Conservation (phyloP, 441 rosid genomes). For the Populus hybrid region DNA sequence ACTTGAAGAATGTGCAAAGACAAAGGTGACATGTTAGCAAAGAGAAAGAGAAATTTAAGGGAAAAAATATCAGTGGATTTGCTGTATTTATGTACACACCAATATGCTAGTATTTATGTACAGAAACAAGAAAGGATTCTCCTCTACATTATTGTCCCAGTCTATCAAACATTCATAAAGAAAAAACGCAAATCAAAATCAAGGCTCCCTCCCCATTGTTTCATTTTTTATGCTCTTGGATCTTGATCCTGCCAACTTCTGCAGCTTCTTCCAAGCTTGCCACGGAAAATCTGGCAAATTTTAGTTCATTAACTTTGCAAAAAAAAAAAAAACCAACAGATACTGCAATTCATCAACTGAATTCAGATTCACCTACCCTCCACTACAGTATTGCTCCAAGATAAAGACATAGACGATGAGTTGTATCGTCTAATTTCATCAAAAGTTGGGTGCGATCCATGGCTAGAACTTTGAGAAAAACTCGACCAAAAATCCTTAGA, state of each 20-base stretch:
- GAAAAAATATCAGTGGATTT: background rate
- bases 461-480: constrained; percentile 30
- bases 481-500: constrained; percentile 39
- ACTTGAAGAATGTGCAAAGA: background rate
- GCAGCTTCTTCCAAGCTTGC: background rate
- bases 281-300: constrained; percentile 14
- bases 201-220: background rate
- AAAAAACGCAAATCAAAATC: background rate
- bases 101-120: too few relatives aligned
- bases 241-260: background rate
- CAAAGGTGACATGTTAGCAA: background rate
- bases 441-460: constrained; percentile 49
- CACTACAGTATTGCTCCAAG: constrained; percentile 43
- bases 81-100: background rate
- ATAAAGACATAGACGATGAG: constrained; percentile 45
- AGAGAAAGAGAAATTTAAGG: background rate
- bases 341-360: background rate
- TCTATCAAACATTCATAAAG: background rate
- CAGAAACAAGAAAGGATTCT: background rate
- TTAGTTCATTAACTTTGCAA: background rate
- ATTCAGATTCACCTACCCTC: constrained; percentile 50
- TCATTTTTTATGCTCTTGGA: constrained; percentile 5
- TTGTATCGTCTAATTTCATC: constrained; percentile 34
- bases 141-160: background rate
- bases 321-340: background rate